Evolutionary conservation across 208 protist genomes (phyloP).

Genomic region (Crithidia fasciculata): DNA sequence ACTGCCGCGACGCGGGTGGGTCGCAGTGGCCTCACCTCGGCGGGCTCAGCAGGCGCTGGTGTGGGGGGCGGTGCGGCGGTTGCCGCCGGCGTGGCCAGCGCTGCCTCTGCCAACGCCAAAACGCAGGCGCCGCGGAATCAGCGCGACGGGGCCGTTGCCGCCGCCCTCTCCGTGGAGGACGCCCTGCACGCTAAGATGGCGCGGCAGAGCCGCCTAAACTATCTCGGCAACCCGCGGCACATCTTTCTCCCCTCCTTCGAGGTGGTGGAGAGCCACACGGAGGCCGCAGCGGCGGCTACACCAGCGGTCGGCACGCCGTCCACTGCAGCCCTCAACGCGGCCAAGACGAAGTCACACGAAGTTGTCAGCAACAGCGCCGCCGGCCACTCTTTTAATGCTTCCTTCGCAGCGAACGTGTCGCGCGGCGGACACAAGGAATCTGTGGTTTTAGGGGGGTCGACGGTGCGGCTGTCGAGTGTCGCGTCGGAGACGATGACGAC

Average conservation of each 20-base stretch:
- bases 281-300: background rate
- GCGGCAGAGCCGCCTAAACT: constrained; percentile 54
- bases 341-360: constrained; percentile 2
- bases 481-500: background rate
- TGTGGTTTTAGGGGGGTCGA: background rate
- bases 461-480: background rate
- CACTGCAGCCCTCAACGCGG: background rate
- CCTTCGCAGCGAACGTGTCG: background rate
- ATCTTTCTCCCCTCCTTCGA: constrained; percentile 48
- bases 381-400: background rate
- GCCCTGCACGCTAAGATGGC: constrained; percentile 41
- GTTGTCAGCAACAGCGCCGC: background rate
- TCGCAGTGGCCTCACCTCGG: background rate
- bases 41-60: background rate
- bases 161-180: constrained; percentile 43
- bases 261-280: constrained; percentile 17
- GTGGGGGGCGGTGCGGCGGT: background rate
- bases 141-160: constrained; percentile 30
- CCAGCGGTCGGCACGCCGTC: background rate
- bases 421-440: constrained; percentile 13
- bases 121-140: constrained; percentile 6
- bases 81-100: background rate
- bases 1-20: background rate
- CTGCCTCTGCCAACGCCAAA: constrained; percentile 3
- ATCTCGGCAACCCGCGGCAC: constrained; percentile 67